These are phyloP conservation scores for Neurospora sp. DNA, from an alignment of 495 filamentous ascomycete genomes.

Conservation along the genomic window DNA sequence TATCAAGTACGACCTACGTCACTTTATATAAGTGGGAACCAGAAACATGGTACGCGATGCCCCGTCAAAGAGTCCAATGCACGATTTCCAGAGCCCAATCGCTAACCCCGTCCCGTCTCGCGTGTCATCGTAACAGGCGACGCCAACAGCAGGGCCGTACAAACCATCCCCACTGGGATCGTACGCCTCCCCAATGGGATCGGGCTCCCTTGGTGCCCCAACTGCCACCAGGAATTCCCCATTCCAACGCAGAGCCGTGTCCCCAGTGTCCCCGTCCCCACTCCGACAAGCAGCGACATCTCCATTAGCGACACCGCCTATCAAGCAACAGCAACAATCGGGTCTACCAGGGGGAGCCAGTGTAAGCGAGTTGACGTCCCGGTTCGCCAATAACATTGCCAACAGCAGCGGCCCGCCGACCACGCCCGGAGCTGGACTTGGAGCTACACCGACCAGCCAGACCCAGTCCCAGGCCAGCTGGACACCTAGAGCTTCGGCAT, in stretches of 20 bases:
- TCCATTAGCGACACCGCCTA: conserved; percentile 23
- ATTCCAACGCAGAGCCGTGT: conserved; percentile 44
- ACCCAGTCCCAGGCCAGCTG: conserved; percentile 7
- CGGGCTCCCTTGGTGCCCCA: conserved; percentile 56
- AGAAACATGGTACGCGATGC: not conserved
- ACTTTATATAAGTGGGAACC: not conserved
- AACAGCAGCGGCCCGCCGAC: not conserved
- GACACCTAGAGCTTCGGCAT: not conserved
- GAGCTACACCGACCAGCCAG: conserved; percentile 25
- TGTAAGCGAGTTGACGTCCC: not conserved
- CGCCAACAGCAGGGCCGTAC: conserved; percentile 39
- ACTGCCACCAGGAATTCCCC: conserved; percentile 47
- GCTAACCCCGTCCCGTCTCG: not conserved
- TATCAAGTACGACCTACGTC: not conserved
- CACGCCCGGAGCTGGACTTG: not conserved
- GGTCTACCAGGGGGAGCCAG: conserved; percentile 23
- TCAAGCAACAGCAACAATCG: conserved; percentile 20
- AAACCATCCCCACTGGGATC: conserved; percentile 42
- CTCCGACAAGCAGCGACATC: conserved; percentile 39
- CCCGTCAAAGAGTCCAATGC: not conserved
- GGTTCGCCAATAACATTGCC: not conserved
- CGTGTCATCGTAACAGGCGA: conserved; percentile 26
- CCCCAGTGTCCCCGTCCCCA: conserved; percentile 39
- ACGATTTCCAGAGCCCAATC: not conserved
- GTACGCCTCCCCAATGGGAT: conserved; percentile 51